These are phyloP conservation scores for Tarenaya hassleriana DNA, from an alignment of 345 rosid species.

Conservation along the genomic window DNA sequence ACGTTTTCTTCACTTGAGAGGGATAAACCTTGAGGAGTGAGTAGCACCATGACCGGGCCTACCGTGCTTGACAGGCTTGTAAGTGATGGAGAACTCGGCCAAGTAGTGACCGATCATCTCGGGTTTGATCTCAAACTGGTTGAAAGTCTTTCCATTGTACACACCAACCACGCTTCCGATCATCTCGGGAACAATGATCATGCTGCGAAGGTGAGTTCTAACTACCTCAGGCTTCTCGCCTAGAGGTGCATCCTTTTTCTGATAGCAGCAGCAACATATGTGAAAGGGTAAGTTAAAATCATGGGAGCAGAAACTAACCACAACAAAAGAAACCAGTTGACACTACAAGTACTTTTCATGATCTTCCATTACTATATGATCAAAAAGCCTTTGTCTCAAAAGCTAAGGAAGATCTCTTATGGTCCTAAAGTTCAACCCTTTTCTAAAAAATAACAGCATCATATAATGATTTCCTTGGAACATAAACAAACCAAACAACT, in stretches of 20 bases:
- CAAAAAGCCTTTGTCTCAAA: no score
- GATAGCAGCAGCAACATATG: no score
- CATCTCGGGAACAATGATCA: conserved; percentile 70
- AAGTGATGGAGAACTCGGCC: conserved; percentile 50
- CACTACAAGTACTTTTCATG: no score
- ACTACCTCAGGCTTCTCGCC: conserved; percentile 69
- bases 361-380: no score
- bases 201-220: conserved; percentile 58
- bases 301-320: no score
- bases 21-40: conserved; percentile 69
- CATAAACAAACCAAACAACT: no score
- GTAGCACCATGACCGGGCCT: conserved; percentile 72
- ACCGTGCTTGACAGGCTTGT: conserved; percentile 58
- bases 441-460: no score
- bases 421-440: no score
- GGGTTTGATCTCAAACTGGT: conserved; percentile 64
- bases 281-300: no score
- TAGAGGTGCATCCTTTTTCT: conserved; percentile 53
- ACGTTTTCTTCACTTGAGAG: conserved; percentile 48
- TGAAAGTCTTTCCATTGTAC: conserved; percentile 67
- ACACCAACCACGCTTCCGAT: conserved; percentile 25
- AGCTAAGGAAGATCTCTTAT: no score
- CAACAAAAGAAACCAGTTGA: no score
- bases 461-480: no score
- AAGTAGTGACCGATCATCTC: conserved; percentile 66